phyloP scores from a whole-genome alignment of 1,284 basidiomycete genomes.

The Vanrija sp. region DNA sequence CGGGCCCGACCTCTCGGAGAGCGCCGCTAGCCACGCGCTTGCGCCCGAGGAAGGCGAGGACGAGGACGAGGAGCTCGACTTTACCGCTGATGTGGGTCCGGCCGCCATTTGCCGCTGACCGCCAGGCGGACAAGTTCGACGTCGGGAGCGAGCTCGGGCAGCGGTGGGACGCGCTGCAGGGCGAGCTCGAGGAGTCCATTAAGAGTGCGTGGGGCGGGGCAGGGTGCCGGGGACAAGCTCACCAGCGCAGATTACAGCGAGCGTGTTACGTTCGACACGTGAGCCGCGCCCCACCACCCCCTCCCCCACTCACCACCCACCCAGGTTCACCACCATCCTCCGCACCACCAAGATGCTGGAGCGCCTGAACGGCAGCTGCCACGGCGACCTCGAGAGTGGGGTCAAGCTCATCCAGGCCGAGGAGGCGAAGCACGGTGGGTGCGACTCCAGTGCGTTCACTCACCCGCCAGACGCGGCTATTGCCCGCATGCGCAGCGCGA shows the following conservation, averaged over 20 bases:
- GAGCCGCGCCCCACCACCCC: background rate
- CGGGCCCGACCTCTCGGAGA: too few species aligned
- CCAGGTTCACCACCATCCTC: constrained; percentile 11
- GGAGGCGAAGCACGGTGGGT: constrained; percentile 31
- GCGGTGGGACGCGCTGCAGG: constrained; percentile 29
- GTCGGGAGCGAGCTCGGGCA: constrained; percentile 18
- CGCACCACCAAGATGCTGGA: constrained; percentile 20
- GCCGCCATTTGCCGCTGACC: background rate
- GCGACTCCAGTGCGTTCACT: background rate
- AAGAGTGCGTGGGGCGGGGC: constrained; percentile 17
- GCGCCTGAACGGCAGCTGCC: constrained; percentile 6
- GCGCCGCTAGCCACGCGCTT: too few species aligned
- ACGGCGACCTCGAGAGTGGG: constrained; percentile 19
- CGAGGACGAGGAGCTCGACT: background rate
- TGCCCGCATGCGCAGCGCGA: background rate
- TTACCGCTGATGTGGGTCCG: constrained; percentile 18
- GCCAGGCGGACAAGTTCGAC: constrained; percentile 16
- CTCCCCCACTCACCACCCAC: background rate
- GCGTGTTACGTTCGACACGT: background rate
- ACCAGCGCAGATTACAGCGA: constrained; percentile 3
- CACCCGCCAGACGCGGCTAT: background rate
- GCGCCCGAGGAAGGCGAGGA: background rate
- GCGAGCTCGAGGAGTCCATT: constrained; percentile 17
- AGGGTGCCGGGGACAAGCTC: background rate
- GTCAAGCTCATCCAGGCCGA: constrained; percentile 22